Evolutionary conservation across 495 filamentous ascomycete species (phyloP).

Genomic region (Talaromyces ruber): DNA sequence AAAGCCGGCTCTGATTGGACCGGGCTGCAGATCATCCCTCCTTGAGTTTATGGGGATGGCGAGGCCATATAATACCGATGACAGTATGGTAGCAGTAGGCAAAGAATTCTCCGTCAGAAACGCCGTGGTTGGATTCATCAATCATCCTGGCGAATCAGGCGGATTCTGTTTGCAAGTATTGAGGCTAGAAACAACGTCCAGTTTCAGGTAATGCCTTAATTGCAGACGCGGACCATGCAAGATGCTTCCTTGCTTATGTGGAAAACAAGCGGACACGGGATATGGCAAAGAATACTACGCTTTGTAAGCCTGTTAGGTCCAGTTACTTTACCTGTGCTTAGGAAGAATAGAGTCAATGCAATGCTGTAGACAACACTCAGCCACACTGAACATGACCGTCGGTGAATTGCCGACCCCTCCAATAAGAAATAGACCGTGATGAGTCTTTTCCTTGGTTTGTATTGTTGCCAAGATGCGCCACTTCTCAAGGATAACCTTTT

Average conservation of each 20-base stretch:
- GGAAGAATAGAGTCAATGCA: background rate
- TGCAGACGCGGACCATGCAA: background rate
- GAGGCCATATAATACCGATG: background rate
- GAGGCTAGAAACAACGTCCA: background rate
- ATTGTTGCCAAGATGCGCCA: background rate
- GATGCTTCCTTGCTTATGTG: background rate
- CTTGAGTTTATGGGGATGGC: background rate
- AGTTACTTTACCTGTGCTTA: background rate
- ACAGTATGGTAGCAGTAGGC: background rate
- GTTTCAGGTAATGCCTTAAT: background rate
- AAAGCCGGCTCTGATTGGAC: background rate
- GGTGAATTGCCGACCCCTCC: background rate
- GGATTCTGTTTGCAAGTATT: background rate
- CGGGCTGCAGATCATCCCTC: background rate
- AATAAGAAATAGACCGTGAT: background rate
- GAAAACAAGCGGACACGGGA: background rate
- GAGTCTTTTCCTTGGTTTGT: background rate
- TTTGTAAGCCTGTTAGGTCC: background rate
- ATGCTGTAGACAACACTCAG: background rate
- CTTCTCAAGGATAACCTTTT: background rate
- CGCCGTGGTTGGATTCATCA: background rate
- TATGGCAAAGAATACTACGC: background rate
- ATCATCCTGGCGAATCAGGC: background rate
- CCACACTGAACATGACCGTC: background rate
- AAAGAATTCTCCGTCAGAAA: background rate